Conservation (phyloP, 2,329 filamentous ascomycete genomes). For the Ceratocystiopsis sp. region DNA sequence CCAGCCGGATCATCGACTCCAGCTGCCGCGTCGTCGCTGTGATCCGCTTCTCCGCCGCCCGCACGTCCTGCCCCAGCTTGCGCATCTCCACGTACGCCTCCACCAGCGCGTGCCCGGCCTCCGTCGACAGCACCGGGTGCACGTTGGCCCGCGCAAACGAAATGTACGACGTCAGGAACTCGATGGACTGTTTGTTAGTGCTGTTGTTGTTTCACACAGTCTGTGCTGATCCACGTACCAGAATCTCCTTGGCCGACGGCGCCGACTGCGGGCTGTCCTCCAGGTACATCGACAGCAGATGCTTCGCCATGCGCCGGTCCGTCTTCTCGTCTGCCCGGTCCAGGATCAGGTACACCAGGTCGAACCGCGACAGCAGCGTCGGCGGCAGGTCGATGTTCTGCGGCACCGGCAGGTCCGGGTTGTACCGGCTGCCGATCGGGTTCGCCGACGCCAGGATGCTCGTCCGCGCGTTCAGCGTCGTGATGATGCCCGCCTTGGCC, state of each 20-base stretch:
- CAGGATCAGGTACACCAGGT: slow-evolving; percentile 89
- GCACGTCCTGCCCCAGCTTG: slow-evolving; percentile 74
- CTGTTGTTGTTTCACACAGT: too few species aligned
- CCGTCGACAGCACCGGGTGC: slow-evolving; percentile 64
- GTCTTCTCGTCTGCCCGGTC: slow-evolving; percentile 83
- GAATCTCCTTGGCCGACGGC: slow-evolving; percentile 52
- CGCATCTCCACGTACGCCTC: slow-evolving; percentile 89
- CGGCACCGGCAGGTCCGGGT: slow-evolving; percentile 84
- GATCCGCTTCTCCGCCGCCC: slow-evolving; percentile 83
- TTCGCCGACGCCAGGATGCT: slow-evolving; percentile 95
- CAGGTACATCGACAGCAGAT: slow-evolving; percentile 90
- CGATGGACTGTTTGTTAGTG: slow-evolving; percentile 47
- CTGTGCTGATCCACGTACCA: slow-evolving; percentile 38
- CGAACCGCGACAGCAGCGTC: slow-evolving; percentile 87
- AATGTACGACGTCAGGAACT: slow-evolving; percentile 93
- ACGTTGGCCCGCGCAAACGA: slow-evolving; percentile 82
- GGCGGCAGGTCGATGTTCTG: slow-evolving; percentile 97
- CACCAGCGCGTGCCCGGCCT: slow-evolving; percentile 70
- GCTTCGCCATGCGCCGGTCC: slow-evolving; percentile 77
- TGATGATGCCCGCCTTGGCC: slow-evolving; percentile 87
- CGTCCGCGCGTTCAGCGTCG: slow-evolving; percentile 86
- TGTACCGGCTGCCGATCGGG: slow-evolving; percentile 95
- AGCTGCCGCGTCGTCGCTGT: slow-evolving; percentile 93
- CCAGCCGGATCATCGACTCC: slow-evolving; percentile 93
- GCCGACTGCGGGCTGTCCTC: slow-evolving; percentile 88